A percentile compares a stretch with the other conserved stretches of the same genome.
These are phyloP conservation scores for Stagonosporopsis vannaccii DNA, from an alignment of 2,329 filamentous ascomycete genomes.

Conservation along the genomic window DNA sequence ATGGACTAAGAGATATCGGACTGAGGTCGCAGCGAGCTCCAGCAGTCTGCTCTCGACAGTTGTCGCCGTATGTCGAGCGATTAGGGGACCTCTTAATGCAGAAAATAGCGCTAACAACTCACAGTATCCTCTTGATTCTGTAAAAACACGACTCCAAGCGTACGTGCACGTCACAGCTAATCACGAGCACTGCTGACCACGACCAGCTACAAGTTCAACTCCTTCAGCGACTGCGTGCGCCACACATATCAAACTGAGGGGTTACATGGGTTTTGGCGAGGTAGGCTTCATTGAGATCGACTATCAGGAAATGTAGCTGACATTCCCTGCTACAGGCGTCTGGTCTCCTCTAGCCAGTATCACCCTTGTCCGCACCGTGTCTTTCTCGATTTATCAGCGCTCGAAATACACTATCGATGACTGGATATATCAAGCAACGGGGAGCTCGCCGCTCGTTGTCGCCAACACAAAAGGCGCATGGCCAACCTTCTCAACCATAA, in stretches of 20 bases:
- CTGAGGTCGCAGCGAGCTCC: constrained; percentile 78
- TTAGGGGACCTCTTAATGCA: no score
- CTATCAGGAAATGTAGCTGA: constrained; percentile 19
- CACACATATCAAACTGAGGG: constrained; percentile 71
- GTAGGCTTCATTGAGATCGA: constrained; percentile 50
- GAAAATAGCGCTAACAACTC: constrained; percentile 28
- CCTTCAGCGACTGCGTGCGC: constrained; percentile 75
- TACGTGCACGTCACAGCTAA: constrained; percentile 34
- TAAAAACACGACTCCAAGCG: constrained; percentile 89
- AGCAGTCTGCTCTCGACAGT: constrained; percentile 81
- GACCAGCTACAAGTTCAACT: constrained; percentile 72
- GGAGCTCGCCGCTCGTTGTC: constrained; percentile 75
- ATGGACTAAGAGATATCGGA: constrained; percentile 79
- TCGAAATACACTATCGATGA: constrained; percentile 76
- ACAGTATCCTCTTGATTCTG: constrained; percentile 82
- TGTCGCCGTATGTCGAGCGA: constrained; percentile 61
- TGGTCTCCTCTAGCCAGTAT: constrained; percentile 81
- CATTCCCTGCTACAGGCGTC: constrained; percentile 60
- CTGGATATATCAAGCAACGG: constrained; percentile 70
- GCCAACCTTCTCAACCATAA: constrained; percentile 75
- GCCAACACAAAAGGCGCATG: constrained; percentile 74
- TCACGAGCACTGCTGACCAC: constrained; percentile 24
- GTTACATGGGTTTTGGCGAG: constrained; percentile 59
- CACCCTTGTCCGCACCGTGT: constrained; percentile 77
- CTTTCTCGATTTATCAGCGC: constrained; percentile 81